Conservation (phyloP, 1,284 basidiomycete species). For the Pisolithus thermaeus region DNA sequence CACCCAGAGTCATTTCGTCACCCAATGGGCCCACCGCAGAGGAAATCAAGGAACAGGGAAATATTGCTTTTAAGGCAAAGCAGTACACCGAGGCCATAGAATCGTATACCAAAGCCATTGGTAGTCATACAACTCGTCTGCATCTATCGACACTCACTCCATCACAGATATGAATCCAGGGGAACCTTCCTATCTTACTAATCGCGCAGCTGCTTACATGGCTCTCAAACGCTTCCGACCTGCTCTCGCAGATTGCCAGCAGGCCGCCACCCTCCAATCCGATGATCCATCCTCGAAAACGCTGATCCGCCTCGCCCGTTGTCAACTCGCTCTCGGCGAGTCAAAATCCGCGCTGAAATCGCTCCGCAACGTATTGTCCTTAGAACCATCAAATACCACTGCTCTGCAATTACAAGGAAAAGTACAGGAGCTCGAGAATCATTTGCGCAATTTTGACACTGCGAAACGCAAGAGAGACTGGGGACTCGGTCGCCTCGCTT, state of each 20-base stretch:
- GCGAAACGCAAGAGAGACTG: constrained; percentile 60
- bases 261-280: constrained; percentile 63
- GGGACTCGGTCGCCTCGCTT: constrained; percentile 61
- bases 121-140: constrained; percentile 29
- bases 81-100: constrained; percentile 68
- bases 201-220: constrained; percentile 86
- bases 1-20: constrained; percentile 12
- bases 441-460: constrained; percentile 57
- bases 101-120: constrained; percentile 75
- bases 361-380: constrained; percentile 46
- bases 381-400: constrained; percentile 52
- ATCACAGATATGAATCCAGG: constrained; percentile 53
- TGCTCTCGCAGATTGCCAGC: constrained; percentile 76
- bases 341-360: constrained; percentile 60
- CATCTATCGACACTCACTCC: constrained; percentile 9
- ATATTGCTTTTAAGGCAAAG: constrained; percentile 65
- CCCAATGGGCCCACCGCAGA: constrained; percentile 40
- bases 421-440: constrained; percentile 55
- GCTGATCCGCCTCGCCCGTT: constrained; percentile 71
- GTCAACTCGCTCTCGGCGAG: constrained; percentile 72
- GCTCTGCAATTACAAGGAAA: constrained; percentile 58
- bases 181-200: constrained; percentile 76
- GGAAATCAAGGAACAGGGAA: constrained; percentile 67
- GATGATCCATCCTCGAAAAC: constrained; percentile 55
- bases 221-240: constrained; percentile 67